Evolutionary conservation across 2,329 filamentous ascomycete genomes (phyloP), one percentile per base, ranked within the genome.

Genomic region (Botrytis medusae): DNA sequence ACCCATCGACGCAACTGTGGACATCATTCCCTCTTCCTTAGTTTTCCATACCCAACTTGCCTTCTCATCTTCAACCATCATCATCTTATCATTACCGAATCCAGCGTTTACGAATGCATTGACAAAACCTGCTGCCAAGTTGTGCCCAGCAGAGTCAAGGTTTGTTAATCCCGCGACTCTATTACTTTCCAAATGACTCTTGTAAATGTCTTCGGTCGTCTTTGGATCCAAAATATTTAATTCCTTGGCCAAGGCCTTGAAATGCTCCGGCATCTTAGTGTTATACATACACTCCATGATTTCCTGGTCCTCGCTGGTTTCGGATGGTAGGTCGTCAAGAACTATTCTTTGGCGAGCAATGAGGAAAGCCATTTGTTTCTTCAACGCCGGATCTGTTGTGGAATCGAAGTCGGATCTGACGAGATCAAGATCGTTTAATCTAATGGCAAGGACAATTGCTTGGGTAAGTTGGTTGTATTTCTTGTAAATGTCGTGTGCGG

Each of bases 11-110:
- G 97, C 97, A 57, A 97, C 93, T 0, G 95, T 98, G 1, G 96
- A 98, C 83, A 97, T 88, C 94, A 97, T 97, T 76, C 96, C 96
- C 80, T 98, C 95, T 60, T 97, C 94, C 84, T 99, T 99, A 32
- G 97, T 98, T 86, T 98, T 99, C 94, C 94, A 99, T 7, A 99
- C 93, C 95, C 96, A 99, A 76, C 92, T 93, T 79, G 92, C 91
- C 85, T 97, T 97, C 76, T 94, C 91, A 74, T 93, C 91, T 32
- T 96, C 92, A 60, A 94, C 91, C 73, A 98, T 86, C 95, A 99
- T 98, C 89, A 99, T 92, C 87, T 98, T 98, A 83, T 99, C 96
- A 73, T 95, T 93, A 61, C 94, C 93, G 79, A 94, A 99, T 46
- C 96, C 96, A 71, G 96, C 95, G 78, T 99, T 99, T 75, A 96